phyloP scores from a whole-genome alignment of 352 stramenopile species.

The Blastocystis sp. region DNA sequence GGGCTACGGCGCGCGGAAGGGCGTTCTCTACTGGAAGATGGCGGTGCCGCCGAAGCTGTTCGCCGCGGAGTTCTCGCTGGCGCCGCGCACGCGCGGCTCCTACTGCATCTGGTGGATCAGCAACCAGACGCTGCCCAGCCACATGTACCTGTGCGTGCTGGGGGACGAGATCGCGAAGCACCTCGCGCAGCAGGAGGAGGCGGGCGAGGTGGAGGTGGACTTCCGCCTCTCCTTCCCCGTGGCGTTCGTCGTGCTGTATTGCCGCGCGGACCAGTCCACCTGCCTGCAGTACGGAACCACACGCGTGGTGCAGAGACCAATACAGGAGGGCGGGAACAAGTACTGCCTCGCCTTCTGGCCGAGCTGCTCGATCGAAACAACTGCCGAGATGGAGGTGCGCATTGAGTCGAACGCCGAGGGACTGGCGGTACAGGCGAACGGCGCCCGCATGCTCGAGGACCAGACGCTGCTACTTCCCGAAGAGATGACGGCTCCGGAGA shows the following conservation, averaged over 20 bases:
- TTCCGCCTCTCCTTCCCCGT: slow-evolving; percentile 14
- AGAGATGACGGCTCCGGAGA: not conserved
- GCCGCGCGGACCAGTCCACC: not conserved
- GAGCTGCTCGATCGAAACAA: not conserved
- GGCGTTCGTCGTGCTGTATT: slow-evolving; percentile 19
- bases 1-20: not conserved
- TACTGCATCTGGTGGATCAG: slow-evolving; percentile 23
- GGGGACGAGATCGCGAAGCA: not conserved
- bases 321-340: not conserved
- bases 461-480: not conserved
- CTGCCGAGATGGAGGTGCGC: not conserved
- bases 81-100: not conserved
- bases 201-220: not conserved
- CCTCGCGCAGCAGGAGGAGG: not conserved
- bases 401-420: not conserved
- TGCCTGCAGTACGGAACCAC: not conserved
- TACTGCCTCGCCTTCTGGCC: not conserved
- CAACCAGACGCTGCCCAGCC: slow-evolving; percentile 3
- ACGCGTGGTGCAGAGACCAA: not conserved
- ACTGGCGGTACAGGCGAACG: not conserved
- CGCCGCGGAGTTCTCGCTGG: not conserved
- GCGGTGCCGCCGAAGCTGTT: not conserved
- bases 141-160: not conserved
- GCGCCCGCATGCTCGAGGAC: not conserved
- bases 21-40: slow-evolving; percentile 44